Conservation (phyloP, 306 rosid species). For the Casuarina equisetifolia region DNA sequence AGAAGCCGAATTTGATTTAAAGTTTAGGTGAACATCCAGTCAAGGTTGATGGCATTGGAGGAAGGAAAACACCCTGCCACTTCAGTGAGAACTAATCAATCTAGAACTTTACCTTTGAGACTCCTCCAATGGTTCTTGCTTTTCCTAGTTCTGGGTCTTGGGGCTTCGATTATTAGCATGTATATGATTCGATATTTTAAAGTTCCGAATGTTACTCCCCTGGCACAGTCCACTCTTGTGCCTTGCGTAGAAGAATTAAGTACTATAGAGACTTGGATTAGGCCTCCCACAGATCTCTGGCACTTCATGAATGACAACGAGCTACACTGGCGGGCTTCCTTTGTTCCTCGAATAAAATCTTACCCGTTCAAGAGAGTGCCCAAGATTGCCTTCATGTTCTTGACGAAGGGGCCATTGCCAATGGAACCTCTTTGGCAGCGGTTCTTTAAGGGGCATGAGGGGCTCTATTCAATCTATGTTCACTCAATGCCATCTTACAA, state of each 20-base stretch:
- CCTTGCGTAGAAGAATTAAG: slow-evolving; percentile 61
- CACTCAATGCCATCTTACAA: slow-evolving; percentile 79
- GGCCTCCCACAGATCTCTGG: slow-evolving; percentile 61
- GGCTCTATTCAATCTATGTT: slow-evolving; percentile 68
- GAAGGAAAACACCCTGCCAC: slow-evolving; percentile 73
- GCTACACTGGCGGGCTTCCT: slow-evolving; percentile 83
- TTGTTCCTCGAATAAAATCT: slow-evolving; percentile 51
- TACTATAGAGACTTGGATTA: slow-evolving; percentile 62
- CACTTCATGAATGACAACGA: slow-evolving; percentile 81
- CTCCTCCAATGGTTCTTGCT: slow-evolving; percentile 62
- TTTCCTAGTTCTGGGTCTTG: slow-evolving; percentile 68
- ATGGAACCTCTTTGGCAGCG: slow-evolving; percentile 93
- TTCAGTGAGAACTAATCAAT: slow-evolving; percentile 42
- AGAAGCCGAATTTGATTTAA: slow-evolving; percentile 37
- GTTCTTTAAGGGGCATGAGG: slow-evolving; percentile 67
- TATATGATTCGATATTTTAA: slow-evolving; percentile 67
- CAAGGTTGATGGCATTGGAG: slow-evolving; percentile 60
- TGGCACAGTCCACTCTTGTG: slow-evolving; percentile 39
- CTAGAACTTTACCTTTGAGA: slow-evolving; percentile 72
- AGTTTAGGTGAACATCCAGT: slow-evolving; percentile 46
- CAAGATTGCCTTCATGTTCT: slow-evolving; percentile 97
- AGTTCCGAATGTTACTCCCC: slow-evolving; percentile 45
- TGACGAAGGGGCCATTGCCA: slow-evolving; percentile 95
- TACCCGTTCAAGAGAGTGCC: slow-evolving; percentile 78
- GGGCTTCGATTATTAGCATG: slow-evolving; percentile 74